phyloP scores from a whole-genome alignment of 108 stramenopile genomes.

The Skeletonema potamos region DNA sequence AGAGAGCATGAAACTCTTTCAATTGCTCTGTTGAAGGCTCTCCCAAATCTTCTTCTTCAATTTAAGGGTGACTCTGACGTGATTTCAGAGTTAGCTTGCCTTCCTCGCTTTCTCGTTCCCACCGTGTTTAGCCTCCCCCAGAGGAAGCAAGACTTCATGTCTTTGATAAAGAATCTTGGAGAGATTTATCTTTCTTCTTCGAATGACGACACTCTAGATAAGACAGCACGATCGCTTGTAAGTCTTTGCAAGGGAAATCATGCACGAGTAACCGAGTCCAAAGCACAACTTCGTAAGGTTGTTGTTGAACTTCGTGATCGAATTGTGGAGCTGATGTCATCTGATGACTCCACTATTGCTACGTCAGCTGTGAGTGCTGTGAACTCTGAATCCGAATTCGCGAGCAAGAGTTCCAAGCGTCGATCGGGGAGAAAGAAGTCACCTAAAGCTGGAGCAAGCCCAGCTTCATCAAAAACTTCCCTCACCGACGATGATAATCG shows the following conservation, averaged over 20 bases:
- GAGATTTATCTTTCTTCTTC: constrained; percentile 63
- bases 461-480: not conserved
- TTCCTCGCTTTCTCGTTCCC: constrained; percentile 68
- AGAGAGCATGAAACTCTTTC: constrained; percentile 61
- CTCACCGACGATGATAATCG: constrained; percentile 29
- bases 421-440: constrained; percentile 33
- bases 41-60: constrained; percentile 69
- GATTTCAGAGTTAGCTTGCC: constrained; percentile 57
- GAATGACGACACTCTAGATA: constrained; percentile 61
- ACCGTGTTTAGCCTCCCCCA: constrained; percentile 72
- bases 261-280: constrained; percentile 62
- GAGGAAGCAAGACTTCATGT: constrained; percentile 70
- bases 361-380: constrained; percentile 32
- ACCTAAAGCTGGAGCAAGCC: not conserved
- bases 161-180: constrained; percentile 63
- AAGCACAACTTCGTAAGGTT: constrained; percentile 53
- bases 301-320: constrained; percentile 59
- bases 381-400: constrained; percentile 14
- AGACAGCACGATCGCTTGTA: constrained; percentile 56
- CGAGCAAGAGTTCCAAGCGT: constrained; percentile 23
- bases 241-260: constrained; percentile 67
- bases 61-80: constrained; percentile 77
- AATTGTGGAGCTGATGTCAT: constrained; percentile 50
- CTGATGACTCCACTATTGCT: constrained; percentile 29
- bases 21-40: constrained; percentile 59